Percentiles rank a stretch among this genome's conserved stretches.
These are phyloP conservation scores for Klebsormidium nitens DNA, from an alignment of 139 green algal genomes.

Conservation along the genomic window DNA sequence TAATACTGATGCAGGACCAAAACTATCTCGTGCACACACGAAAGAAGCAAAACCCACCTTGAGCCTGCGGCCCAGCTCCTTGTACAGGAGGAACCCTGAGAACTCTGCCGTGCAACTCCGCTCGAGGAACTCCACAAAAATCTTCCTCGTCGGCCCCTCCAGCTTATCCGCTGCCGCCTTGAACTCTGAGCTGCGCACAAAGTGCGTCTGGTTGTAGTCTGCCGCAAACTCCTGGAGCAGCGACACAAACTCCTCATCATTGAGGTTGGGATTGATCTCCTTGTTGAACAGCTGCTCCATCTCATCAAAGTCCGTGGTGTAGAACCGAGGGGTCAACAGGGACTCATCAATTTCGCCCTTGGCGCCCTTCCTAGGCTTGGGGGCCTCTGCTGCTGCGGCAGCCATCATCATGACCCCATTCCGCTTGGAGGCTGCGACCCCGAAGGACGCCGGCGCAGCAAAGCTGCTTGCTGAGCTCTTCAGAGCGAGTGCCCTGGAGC, in stretches of 20 bases:
- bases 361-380: conserved; percentile 77
- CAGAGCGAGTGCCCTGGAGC: too few relatives aligned
- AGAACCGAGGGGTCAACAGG: conserved; percentile 94
- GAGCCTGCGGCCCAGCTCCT: conserved; percentile 94
- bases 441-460: too few relatives aligned
- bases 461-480: too few relatives aligned
- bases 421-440: too few relatives aligned
- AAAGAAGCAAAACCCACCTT: conserved; percentile 50
- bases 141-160: conserved; percentile 75
- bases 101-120: conserved; percentile 99
- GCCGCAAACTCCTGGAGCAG: conserved; percentile 81
- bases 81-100: conserved; percentile 98
- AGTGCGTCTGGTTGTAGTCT: conserved; percentile 99
- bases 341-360: conserved; percentile 82
- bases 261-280: conserved; percentile 89
- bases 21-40: background rate
- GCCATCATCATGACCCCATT: too few relatives aligned
- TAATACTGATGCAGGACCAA: background rate
- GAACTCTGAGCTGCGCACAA: conserved; percentile 96
- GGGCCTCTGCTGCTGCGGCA: too few relatives aligned
- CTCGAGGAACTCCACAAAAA: conserved; percentile 99
- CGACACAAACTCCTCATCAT: conserved; percentile 77
- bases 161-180: conserved; percentile 85
- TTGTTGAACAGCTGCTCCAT: conserved; percentile 95
- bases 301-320: conserved; percentile 97